Evolutionary conservation across 73 alveolate species (phyloP), one percentile per base, ranked within the genome.

Genomic region (Paramecium sonneborni): DNA sequence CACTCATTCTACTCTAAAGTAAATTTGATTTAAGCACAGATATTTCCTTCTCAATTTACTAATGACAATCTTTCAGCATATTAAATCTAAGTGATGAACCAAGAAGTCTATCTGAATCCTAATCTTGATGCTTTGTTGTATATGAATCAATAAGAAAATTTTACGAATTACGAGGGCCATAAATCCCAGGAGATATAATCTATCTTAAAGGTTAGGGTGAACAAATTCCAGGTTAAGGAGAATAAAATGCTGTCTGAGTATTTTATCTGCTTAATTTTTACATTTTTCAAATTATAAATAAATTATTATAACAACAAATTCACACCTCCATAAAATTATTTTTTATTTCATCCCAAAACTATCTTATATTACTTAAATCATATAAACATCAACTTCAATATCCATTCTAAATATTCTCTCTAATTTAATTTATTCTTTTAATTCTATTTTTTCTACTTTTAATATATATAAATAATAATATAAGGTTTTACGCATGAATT

Each of bases 221-320:
- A n/a, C 44, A 23, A 23, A 62, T 62, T 26, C 48, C 84, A 62
- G 43, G 84, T 32, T 62, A 26, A 62, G 84, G 84, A 62, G 84
- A 62, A 32, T 62, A 62, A 62, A 62, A 62, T 62, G 84, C 84
- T 62, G 84, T 62, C 84, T 62, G 24, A 62, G 84, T 62, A 32
- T 62, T 62, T 32, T 62, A 62, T 62, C 84, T 62, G 44, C 84
- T 62, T 62, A 23, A 62, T 62, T 62, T 62, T 62, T 62, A 46
- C 84, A 62, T 62, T 62, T 14, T 30, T 62, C 68, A 52, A 52
- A 52, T 52, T 52, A 52, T 52, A 52, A 52, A 52, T 52, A 18
- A 52, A 52, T 52, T 52, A 52, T 52, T n/a, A 15, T 52, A 52
- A 52, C 68, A 52, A 52, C 4, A 3, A 52, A 52, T 15, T 52